Conservation (phyloP, 2,329 filamentous ascomycete genomes). For the Nemania diffusa region DNA sequence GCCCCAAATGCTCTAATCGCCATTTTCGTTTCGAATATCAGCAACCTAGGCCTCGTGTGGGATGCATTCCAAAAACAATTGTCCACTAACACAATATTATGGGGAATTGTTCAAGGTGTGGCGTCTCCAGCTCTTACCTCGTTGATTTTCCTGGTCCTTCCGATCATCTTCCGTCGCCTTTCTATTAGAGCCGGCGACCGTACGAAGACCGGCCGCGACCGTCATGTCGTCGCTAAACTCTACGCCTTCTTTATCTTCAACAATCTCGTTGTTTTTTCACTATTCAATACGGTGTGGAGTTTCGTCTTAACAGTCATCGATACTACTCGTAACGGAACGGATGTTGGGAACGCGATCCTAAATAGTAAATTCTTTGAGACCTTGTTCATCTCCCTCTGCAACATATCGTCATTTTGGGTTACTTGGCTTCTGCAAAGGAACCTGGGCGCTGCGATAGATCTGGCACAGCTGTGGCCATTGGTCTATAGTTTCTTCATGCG, state of each 20-base stretch:
- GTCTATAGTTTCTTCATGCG: constrained; percentile 86
- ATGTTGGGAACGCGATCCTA: constrained; percentile 76
- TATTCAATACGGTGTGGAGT: constrained; percentile 85
- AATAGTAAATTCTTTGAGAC: constrained; percentile 70
- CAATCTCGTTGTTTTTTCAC: constrained; percentile 92
- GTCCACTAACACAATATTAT: constrained; percentile 70
- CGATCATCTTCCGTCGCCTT: constrained; percentile 89
- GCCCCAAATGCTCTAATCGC: constrained; percentile 94
- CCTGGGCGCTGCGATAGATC: constrained; percentile 89
- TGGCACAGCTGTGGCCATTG: constrained; percentile 88
- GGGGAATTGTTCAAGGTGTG: constrained; percentile 93
- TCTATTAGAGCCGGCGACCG: constrained; percentile 85
- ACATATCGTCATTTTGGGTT: constrained; percentile 91
- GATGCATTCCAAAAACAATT: constrained; percentile 74
- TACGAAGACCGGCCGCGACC: constrained; percentile 91
- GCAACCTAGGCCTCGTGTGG: constrained; percentile 85
- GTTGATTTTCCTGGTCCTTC: constrained; percentile 85
- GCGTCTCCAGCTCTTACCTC: constrained; percentile 88
- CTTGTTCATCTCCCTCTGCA: constrained; percentile 79
- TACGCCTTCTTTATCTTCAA: constrained; percentile 98
- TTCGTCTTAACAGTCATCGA: constrained; percentile 75
- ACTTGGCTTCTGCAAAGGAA: constrained; percentile 94
- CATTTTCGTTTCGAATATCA: constrained; percentile 88
- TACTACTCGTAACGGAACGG: constrained; percentile 63
- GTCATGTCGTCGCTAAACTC: constrained; percentile 88